phyloP scores from a whole-genome alignment of 257 asterid genomes.

The Anisodus acutangulus region DNA sequence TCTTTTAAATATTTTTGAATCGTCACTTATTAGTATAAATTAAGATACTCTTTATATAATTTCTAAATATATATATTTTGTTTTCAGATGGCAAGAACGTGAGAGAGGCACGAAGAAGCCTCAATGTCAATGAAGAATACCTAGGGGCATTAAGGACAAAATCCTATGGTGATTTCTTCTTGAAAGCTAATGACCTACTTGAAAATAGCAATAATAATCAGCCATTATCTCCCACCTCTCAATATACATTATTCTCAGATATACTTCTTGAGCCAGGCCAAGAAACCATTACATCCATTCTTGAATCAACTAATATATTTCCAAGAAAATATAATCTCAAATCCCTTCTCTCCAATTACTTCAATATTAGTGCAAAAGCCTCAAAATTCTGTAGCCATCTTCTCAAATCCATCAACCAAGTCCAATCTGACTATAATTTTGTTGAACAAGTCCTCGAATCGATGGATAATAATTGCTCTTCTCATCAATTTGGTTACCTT shows the following conservation, averaged over 20 bases:
- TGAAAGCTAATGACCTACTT: conserved; percentile 49
- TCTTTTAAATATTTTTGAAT: background rate
- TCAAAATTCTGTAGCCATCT: conserved; percentile 65
- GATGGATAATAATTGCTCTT: conserved; percentile 6
- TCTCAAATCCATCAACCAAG: conserved; percentile 49
- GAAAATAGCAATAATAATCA: conserved; percentile 27
- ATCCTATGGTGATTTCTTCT: conserved; percentile 70
- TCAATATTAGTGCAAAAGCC: conserved; percentile 77
- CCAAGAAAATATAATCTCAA: conserved; percentile 54
- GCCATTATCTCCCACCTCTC: conserved; percentile 34
- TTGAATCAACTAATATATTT: conserved; percentile 50
- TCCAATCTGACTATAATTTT: conserved; percentile 49
- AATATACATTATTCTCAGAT: conserved; percentile 43
- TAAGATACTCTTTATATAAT: background rate
- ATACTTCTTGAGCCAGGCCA: conserved; percentile 69
- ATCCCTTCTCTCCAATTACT: conserved; percentile 58
- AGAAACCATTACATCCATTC: conserved; percentile 54
- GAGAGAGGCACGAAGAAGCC: conserved; percentile 30
- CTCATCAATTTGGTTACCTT: conserved; percentile 18
- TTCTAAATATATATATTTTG: background rate
- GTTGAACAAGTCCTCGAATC: conserved; percentile 46
- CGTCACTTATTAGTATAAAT: background rate
- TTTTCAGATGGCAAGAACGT: background rate
- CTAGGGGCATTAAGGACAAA: conserved; percentile 66
- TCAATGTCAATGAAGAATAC: conserved; percentile 66